phyloP scores from a whole-genome alignment of 495 filamentous ascomycete species.

The Achaetomiella virescens region DNA sequence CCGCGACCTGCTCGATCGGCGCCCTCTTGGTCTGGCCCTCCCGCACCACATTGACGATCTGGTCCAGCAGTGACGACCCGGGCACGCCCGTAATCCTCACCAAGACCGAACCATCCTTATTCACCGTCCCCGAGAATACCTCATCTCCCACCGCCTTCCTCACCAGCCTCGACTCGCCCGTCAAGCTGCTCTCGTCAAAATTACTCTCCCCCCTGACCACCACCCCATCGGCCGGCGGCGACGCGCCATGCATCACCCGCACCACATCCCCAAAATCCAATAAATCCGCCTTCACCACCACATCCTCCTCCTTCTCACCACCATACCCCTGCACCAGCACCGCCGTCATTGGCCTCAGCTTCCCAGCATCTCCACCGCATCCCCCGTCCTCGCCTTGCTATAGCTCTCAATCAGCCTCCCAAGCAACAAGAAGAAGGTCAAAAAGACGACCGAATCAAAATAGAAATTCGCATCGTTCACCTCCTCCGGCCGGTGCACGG shows the following conservation, averaged over 20 bases:
- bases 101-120: slow-evolving; percentile 64
- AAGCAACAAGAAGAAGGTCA: slow-evolving; percentile 85
- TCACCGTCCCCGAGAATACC: slow-evolving; percentile 83
- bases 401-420: slow-evolving; percentile 79
- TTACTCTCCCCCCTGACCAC: slow-evolving; percentile 57
- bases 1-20: slow-evolving; percentile 79
- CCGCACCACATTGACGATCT: slow-evolving; percentile 82
- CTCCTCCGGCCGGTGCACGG: slow-evolving; percentile 30
- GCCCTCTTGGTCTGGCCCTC: slow-evolving; percentile 86
- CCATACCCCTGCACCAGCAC: slow-evolving; percentile 51
- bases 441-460: slow-evolving; percentile 90
- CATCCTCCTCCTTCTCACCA: slow-evolving; percentile 26
- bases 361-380: slow-evolving; percentile 75
- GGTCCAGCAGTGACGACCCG: slow-evolving; percentile 84
- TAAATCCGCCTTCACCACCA: slow-evolving; percentile 57
- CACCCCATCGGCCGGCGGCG: slow-evolving; percentile 78
- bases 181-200: slow-evolving; percentile 88
- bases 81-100: slow-evolving; percentile 63
- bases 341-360: slow-evolving; percentile 74
- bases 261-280: slow-evolving; percentile 81
- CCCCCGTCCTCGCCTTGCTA: slow-evolving; percentile 86
- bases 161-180: slow-evolving; percentile 77
- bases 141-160: slow-evolving; percentile 63
- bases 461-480: slow-evolving; percentile 59
- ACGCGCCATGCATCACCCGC: slow-evolving; percentile 67